Evolutionary conservation across 805 yeast genomes (phyloP).

Genomic region (Cyberlindnera veronae): DNA sequence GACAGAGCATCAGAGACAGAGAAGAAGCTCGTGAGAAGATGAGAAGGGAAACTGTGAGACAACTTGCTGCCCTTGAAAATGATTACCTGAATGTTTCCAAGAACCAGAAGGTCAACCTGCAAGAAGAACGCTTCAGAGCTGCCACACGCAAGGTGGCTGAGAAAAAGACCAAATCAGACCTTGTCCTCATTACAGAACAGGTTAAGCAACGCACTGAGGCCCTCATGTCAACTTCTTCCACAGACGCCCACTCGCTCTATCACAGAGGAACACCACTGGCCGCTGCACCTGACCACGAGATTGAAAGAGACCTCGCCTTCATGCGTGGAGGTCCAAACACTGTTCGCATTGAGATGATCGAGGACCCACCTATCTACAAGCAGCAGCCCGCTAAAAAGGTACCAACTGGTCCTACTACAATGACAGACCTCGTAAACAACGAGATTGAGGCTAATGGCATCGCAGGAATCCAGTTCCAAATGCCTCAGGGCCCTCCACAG

Average conservation of each 20-base stretch:
- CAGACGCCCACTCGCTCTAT: constrained; percentile 1
- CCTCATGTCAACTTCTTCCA: background rate
- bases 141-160: constrained; percentile 22
- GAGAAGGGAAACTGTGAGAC: constrained; percentile 2
- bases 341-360: constrained; percentile 18
- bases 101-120: constrained; percentile 5
- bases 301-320: constrained; percentile 16
- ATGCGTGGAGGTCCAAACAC: constrained; percentile 4
- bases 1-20: constrained; percentile 19
- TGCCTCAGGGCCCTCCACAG: constrained; percentile 3
- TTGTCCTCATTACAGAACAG: constrained; percentile 13
- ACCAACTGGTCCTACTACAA: constrained; percentile 20
- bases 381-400: constrained; percentile 16
- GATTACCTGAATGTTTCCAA: constrained; percentile 19
- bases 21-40: constrained; percentile 12
- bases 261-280: constrained; percentile 10
- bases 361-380: constrained; percentile 22
- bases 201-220: constrained; percentile 7
- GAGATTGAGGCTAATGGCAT: constrained; percentile 22
- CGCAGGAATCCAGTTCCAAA: constrained; percentile 9
- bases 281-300: constrained; percentile 14
- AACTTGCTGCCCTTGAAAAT: constrained; percentile 8
- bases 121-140: constrained; percentile 17
- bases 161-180: constrained; percentile 13
- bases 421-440: constrained; percentile 28